These are phyloP conservation scores for Aspergillus jensenii DNA, from an alignment of 2,329 filamentous ascomycete genomes.

Conservation along the genomic window DNA sequence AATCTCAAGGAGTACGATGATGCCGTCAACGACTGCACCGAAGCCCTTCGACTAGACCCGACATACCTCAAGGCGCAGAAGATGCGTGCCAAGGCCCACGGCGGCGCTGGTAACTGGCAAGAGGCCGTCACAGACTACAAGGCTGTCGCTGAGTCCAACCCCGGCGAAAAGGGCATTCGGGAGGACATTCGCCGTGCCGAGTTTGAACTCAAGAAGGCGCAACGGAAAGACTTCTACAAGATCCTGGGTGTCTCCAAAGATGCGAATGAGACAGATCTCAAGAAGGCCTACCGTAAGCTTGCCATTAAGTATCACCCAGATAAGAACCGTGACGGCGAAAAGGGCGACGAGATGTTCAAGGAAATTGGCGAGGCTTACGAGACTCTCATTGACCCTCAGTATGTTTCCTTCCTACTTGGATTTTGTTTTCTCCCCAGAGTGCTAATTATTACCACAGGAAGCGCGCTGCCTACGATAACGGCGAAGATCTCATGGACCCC, in stretches of 20 bases:
- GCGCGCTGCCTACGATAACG: slow-evolving; percentile 85
- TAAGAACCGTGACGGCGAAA: slow-evolving; percentile 84
- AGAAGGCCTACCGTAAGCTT: slow-evolving; percentile 94
- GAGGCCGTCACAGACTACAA: slow-evolving; percentile 89
- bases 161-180: slow-evolving; percentile 73
- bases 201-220: slow-evolving; percentile 94
- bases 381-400: slow-evolving; percentile 89
- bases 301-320: slow-evolving; percentile 94
- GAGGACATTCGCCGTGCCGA: slow-evolving; percentile 89
- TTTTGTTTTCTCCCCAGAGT: neutral
- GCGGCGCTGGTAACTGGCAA: slow-evolving; percentile 85
- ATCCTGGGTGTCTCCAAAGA: slow-evolving; percentile 87
- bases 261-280: slow-evolving; percentile 80
- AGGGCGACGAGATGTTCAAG: slow-evolving; percentile 89
- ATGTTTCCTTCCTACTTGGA: slow-evolving; percentile 45
- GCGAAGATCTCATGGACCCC: slow-evolving; percentile 85
- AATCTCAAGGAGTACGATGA: slow-evolving; percentile 77
- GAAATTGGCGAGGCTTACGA: slow-evolving; percentile 97
- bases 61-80: slow-evolving; percentile 87
- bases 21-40: slow-evolving; percentile 83
- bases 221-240: slow-evolving; percentile 98
- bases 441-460: slow-evolving; percentile 58
- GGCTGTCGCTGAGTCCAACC: slow-evolving; percentile 76
- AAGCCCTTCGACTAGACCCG: slow-evolving; percentile 78
- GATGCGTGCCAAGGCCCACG: slow-evolving; percentile 87